phyloP scores from a whole-genome alignment of 176 grass and related monocot genomes.

The Eleusine coracana region DNA sequence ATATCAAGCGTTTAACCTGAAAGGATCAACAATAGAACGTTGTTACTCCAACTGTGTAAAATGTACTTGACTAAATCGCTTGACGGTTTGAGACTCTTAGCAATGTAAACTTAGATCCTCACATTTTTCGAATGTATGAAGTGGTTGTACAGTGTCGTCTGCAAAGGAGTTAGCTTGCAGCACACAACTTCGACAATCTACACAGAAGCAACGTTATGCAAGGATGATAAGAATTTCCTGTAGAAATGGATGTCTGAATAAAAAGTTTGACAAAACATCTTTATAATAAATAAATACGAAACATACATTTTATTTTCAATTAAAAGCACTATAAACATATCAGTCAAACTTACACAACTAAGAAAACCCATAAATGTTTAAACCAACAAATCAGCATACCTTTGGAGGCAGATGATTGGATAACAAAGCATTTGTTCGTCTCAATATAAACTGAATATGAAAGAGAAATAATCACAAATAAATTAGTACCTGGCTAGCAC shows the following conservation, averaged over 20 bases:
- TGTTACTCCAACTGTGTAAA: slow-evolving; percentile 14
- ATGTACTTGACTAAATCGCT: slow-evolving; percentile 36
- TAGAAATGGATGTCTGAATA: not conserved
- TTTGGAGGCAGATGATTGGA: slow-evolving; percentile 99
- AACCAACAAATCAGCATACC: slow-evolving; percentile 55
- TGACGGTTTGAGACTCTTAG: slow-evolving; percentile 30
- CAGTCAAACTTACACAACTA: slow-evolving; percentile 1
- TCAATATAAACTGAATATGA: slow-evolving; percentile 96
- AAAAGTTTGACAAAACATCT: slow-evolving; percentile 9
- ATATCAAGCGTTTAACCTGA: slow-evolving; percentile 79
- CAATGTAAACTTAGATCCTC: slow-evolving; percentile 41
- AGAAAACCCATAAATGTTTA: slow-evolving; percentile 5
- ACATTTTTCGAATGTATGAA: slow-evolving; percentile 99
- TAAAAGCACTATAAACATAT: not conserved
- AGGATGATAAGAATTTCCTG: slow-evolving; percentile 21
- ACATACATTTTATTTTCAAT: slow-evolving; percentile 7
- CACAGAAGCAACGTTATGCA: slow-evolving; percentile 40
- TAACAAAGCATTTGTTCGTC: slow-evolving; percentile 82
- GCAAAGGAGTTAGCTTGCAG: slow-evolving; percentile 89
- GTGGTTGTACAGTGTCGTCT: slow-evolving; percentile 85
- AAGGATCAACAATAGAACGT: slow-evolving; percentile 36
- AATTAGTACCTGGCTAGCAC: slow-evolving; percentile 18
- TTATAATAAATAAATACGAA: slow-evolving; percentile 3
- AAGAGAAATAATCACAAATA: slow-evolving; percentile 37
- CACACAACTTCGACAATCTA: slow-evolving; percentile 98